Evolutionary conservation across 805 yeast species (phyloP).

Genomic region (Metschnikowia lachancei): DNA sequence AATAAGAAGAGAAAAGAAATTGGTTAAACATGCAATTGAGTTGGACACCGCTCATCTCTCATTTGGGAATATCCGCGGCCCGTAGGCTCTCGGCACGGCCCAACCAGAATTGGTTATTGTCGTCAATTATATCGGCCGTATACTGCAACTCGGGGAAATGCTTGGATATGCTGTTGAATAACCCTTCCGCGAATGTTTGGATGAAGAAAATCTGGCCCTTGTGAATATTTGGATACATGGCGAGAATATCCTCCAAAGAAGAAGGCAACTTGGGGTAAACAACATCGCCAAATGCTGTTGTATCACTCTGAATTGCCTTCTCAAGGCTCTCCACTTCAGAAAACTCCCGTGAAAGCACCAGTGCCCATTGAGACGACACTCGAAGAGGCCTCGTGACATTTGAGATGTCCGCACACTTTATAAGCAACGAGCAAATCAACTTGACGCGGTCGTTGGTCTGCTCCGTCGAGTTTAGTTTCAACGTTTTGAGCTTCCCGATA

Average conservation of each 20-base stretch:
- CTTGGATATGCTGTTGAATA: constrained; percentile 63
- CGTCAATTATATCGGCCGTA: constrained; percentile 50
- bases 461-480: constrained; percentile 23
- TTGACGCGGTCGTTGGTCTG: constrained; percentile 25
- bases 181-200: constrained; percentile 71
- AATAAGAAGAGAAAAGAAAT: background rate
- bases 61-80: background rate
- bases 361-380: constrained; percentile 84
- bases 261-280: constrained; percentile 38
- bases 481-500: constrained; percentile 48
- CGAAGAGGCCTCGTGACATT: constrained; percentile 81
- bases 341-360: constrained; percentile 74
- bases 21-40: constrained; percentile 1
- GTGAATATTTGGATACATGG: constrained; percentile 49
- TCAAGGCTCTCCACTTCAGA: constrained; percentile 61
- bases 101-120: constrained; percentile 59
- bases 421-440: constrained; percentile 63
- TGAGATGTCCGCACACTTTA: constrained; percentile 94
- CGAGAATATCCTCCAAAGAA: constrained; percentile 43
- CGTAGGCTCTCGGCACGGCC: constrained; percentile 8
- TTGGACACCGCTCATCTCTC: background rate
- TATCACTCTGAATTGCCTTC: constrained; percentile 19
- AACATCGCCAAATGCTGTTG: constrained; percentile 13
- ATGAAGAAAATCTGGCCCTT: constrained; percentile 83
- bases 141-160: constrained; percentile 61